These are phyloP conservation scores for Penicillium salamii DNA, from an alignment of 495 filamentous ascomycete genomes.

Conservation along the genomic window DNA sequence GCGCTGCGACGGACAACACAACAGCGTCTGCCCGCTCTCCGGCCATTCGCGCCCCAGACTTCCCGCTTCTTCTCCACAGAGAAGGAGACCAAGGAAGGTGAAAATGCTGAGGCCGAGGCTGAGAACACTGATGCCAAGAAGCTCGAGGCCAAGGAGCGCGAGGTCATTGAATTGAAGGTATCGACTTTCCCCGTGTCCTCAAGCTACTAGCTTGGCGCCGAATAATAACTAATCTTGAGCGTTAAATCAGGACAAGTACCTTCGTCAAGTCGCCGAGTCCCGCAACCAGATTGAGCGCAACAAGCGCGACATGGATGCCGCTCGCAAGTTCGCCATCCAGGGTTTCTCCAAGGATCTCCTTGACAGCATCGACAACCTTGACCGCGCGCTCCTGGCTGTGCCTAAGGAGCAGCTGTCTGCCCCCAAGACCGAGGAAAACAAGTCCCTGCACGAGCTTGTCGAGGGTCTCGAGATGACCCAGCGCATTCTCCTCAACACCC, in stretches of 20 bases:
- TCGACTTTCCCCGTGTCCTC: conserved; percentile 4
- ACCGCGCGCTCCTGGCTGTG: conserved; percentile 81
- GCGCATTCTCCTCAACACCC: conserved; percentile 77
- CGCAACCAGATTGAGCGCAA: conserved; percentile 95
- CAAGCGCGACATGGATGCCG: conserved; percentile 80
- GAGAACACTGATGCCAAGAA: conserved; percentile 53
- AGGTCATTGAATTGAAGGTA: conserved; percentile 86
- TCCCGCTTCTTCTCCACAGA: conserved; percentile 44
- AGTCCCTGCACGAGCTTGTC: conserved; percentile 77
- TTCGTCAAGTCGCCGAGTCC: conserved; percentile 92
- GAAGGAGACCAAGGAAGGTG: conserved; percentile 29
- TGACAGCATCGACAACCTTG: conserved; percentile 93
- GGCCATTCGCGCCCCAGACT: conserved; percentile 29
- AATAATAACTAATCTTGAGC: not conserved
- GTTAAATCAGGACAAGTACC: conserved; percentile 75
- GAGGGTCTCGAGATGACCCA: conserved; percentile 94
- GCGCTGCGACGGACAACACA: conserved; percentile 39
- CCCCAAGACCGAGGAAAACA: conserved; percentile 39
- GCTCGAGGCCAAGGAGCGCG: conserved; percentile 80
- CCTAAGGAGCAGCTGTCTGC: conserved; percentile 65
- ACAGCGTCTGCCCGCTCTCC: conserved; percentile 29
- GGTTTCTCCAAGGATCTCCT: conserved; percentile 91
- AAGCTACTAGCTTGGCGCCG: not conserved
- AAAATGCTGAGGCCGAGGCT: conserved; percentile 41
- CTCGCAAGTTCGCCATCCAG: conserved; percentile 91